Evolutionary conservation across 2,329 filamentous ascomycete species (phyloP).

Genomic region (Botryotinia narcissicola): DNA sequence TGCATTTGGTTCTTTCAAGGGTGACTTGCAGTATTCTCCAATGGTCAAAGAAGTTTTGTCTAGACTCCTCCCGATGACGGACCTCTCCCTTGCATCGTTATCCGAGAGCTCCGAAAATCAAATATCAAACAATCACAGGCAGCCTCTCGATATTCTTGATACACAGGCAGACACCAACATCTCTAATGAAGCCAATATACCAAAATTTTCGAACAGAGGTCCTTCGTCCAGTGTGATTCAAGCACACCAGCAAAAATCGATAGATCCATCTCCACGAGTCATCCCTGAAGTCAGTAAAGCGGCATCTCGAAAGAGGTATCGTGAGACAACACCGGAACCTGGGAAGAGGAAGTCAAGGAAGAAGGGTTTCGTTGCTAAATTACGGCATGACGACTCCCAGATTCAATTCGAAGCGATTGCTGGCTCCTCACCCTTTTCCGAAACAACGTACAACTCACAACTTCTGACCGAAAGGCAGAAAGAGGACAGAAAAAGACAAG

Average conservation of each 20-base stretch:
- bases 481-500: slow-evolving; percentile 67
- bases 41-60: slow-evolving; percentile 61
- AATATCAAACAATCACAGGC: slow-evolving; percentile 33
- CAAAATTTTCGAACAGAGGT: slow-evolving; percentile 11
- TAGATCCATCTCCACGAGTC: slow-evolving; percentile 30
- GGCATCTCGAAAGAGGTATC: slow-evolving; percentile 27
- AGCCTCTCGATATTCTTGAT: slow-evolving; percentile 43
- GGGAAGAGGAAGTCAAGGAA: slow-evolving; percentile 39
- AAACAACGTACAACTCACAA: slow-evolving; percentile 61
- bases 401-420: slow-evolving; percentile 73
- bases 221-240: background rate
- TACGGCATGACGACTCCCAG: slow-evolving; percentile 79
- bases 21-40: slow-evolving; percentile 59
- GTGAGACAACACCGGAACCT: slow-evolving; percentile 38
- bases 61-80: slow-evolving; percentile 54
- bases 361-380: slow-evolving; percentile 47
- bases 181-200: slow-evolving; percentile 1
- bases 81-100: slow-evolving; percentile 50
- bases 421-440: slow-evolving; percentile 53
- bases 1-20: slow-evolving; percentile 60
- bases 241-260: background rate
- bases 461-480: slow-evolving; percentile 75
- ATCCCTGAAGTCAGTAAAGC: slow-evolving; percentile 24
- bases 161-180: slow-evolving; percentile 28
- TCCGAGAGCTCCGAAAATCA: slow-evolving; percentile 39